phyloP scores from a whole-genome alignment of 345 rosid genomes.

The Eucalyptus erythrocorys region DNA sequence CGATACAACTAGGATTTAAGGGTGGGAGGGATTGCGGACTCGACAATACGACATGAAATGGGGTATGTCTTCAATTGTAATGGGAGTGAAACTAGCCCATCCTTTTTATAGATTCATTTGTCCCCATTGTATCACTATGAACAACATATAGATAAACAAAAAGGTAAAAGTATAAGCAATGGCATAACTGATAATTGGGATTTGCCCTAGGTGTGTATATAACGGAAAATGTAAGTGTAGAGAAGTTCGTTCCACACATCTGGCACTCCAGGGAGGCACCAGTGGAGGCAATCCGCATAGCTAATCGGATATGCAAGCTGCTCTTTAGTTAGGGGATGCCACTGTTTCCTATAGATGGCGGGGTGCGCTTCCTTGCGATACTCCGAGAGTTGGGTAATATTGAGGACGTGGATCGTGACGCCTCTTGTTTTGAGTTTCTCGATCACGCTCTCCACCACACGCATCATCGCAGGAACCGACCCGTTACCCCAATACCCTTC shows the following conservation, averaged over 20 bases:
- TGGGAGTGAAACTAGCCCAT: not conserved
- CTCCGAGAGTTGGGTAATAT: constrained; percentile 66
- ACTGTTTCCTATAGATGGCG: constrained; percentile 53
- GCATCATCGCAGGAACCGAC: constrained; percentile 42
- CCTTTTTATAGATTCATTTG: not conserved
- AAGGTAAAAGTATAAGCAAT: not conserved
- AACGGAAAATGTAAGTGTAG: constrained; percentile 32
- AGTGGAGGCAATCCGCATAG: constrained; percentile 79
- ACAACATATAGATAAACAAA: not conserved
- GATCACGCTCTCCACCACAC: constrained; percentile 25
- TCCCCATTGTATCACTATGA: not conserved
- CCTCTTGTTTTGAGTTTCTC: constrained; percentile 35
- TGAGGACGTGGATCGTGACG: constrained; percentile 38
- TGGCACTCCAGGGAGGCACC: constrained; percentile 94
- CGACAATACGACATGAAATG: not conserved
- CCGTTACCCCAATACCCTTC: constrained; percentile 45
- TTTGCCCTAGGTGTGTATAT: not conserved
- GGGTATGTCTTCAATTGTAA: not conserved
- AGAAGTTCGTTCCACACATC: constrained; percentile 91
- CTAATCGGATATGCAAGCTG: constrained; percentile 37
- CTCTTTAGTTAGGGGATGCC: constrained; percentile 43
- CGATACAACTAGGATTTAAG: too few species aligned
- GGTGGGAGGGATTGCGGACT: not conserved
- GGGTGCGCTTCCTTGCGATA: constrained; percentile 86
- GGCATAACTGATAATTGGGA: not conserved